Conservation (phyloP, 768 basidiomycete species). For the Lactarius trivialis region DNA sequence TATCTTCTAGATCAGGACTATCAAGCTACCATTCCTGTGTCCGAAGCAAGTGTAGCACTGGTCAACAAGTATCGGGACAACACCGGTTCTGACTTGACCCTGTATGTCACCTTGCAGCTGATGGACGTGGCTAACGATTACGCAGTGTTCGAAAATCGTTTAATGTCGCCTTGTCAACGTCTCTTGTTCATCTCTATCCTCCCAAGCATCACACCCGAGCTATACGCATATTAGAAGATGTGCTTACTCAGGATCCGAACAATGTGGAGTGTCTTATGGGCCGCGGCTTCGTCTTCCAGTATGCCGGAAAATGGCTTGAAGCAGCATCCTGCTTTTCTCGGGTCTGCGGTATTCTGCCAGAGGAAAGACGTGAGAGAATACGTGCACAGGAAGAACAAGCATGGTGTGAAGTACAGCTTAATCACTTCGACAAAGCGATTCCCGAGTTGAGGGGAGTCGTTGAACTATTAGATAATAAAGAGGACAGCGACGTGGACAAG, state of each 20-base stretch:
- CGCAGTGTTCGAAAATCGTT: constrained; percentile 59
- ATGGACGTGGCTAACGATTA: background rate
- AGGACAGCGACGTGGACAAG: constrained; percentile 47
- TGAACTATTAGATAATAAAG: constrained; percentile 37
- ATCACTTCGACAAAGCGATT: constrained; percentile 41
- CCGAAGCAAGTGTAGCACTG: constrained; percentile 63
- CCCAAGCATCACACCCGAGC: constrained; percentile 88
- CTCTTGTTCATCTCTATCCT: constrained; percentile 78
- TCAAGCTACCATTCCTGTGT: constrained; percentile 58
- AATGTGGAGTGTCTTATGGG: constrained; percentile 67
- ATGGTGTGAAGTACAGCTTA: constrained; percentile 70
- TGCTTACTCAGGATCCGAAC: constrained; percentile 55
- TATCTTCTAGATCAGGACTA: constrained; percentile 69
- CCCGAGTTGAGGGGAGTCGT: constrained; percentile 45
- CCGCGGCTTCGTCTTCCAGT: constrained; percentile 65
- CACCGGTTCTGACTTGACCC: constrained; percentile 46
- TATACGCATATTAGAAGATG: constrained; percentile 60
- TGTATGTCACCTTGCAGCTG: constrained; percentile 32
- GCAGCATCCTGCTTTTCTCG: constrained; percentile 57
- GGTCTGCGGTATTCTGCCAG: constrained; percentile 44
- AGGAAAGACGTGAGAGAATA: constrained; percentile 41
- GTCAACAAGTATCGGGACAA: constrained; percentile 49
- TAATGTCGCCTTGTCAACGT: constrained; percentile 63
- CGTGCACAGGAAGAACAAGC: constrained; percentile 76
- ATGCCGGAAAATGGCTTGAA: constrained; percentile 57